Conservation (phyloP, 176 grass and related monocot genomes). For the Cenchrus americanus region DNA sequence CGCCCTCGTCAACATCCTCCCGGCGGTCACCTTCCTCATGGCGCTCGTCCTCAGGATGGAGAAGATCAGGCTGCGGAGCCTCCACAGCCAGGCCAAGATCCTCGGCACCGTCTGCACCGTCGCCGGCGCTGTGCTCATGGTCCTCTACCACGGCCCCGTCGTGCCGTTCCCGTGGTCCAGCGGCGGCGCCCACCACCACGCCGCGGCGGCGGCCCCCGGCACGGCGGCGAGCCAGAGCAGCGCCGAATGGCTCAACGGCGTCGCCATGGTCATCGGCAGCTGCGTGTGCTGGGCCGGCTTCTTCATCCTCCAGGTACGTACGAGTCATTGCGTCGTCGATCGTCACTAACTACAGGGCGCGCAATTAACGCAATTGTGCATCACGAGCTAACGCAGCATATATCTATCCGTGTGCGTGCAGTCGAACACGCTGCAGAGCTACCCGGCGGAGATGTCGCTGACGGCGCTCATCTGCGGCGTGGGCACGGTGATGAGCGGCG, state of each 20-base stretch:
- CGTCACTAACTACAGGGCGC: neutral
- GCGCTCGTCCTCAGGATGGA: constrained; percentile 70
- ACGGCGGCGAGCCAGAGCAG: constrained; percentile 26
- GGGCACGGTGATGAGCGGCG: constrained; percentile 55
- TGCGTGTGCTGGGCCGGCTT: constrained; percentile 77
- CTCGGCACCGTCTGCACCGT: constrained; percentile 69
- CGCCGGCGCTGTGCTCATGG: constrained; percentile 81
- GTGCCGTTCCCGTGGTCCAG: constrained; percentile 67
- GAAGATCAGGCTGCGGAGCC: constrained; percentile 55
- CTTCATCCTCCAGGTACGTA: constrained; percentile 80
- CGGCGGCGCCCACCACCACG: constrained; percentile 36
- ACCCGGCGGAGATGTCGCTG: constrained; percentile 77
- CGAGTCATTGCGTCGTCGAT: neutral
- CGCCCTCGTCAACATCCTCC: constrained; percentile 78
- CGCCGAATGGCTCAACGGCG: constrained; percentile 64
- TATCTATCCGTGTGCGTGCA: neutral
- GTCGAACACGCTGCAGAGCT: constrained; percentile 75
- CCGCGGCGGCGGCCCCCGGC: neutral
- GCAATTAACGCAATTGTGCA: no score
- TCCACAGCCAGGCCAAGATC: constrained; percentile 84
- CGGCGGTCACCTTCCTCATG: constrained; percentile 80
- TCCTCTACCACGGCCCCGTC: constrained; percentile 79
- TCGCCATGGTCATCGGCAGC: constrained; percentile 57
- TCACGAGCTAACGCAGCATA: neutral
- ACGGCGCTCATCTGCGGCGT: constrained; percentile 67